phyloP scores from a whole-genome alignment of 2,329 filamentous ascomycete genomes.

The Eutypa lata region DNA sequence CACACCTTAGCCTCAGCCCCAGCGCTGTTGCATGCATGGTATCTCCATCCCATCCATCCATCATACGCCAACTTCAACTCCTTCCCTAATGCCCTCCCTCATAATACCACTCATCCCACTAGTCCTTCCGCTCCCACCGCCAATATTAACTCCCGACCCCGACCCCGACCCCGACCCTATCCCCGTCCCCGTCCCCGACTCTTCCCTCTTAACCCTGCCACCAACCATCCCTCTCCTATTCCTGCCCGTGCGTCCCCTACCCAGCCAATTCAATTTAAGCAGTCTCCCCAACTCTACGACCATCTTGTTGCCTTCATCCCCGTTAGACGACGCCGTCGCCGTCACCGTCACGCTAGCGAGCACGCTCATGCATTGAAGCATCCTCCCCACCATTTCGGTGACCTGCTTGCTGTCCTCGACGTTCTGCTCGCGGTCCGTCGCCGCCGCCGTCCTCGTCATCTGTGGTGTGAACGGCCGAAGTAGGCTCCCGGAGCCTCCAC shows the following conservation, averaged over 20 bases:
- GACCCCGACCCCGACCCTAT: slow-evolving; percentile 29
- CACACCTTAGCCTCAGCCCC: too few species aligned
- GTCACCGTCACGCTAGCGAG: slow-evolving; percentile 62
- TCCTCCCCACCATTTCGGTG: slow-evolving; percentile 89
- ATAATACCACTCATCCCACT: not conserved
- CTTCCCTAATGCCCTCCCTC: slow-evolving; percentile 20
- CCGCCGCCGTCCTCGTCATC: slow-evolving; percentile 23
- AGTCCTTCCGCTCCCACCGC: not conserved
- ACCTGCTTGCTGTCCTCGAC: slow-evolving; percentile 72
- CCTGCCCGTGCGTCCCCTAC: slow-evolving; percentile 80
- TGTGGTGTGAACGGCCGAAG: slow-evolving; percentile 52
- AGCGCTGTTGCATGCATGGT: too few species aligned
- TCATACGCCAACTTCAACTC: slow-evolving; percentile 22
- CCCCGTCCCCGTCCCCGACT: slow-evolving; percentile 29
- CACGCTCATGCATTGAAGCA: slow-evolving; percentile 95
- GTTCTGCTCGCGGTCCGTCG: slow-evolving; percentile 49
- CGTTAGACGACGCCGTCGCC: slow-evolving; percentile 27
- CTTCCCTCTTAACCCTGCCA: slow-evolving; percentile 49
- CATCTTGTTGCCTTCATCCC: slow-evolving; percentile 69
- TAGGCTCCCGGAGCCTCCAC: slow-evolving; percentile 40
- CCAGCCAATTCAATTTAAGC: slow-evolving; percentile 95
- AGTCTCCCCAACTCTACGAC: slow-evolving; percentile 82
- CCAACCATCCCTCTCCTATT: slow-evolving; percentile 90
- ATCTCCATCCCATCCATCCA: not conserved
- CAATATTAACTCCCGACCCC: slow-evolving; percentile 26